phyloP scores from a whole-genome alignment of 1,139 yeast genomes.

The Debaryomycetaceae sp. region DNA sequence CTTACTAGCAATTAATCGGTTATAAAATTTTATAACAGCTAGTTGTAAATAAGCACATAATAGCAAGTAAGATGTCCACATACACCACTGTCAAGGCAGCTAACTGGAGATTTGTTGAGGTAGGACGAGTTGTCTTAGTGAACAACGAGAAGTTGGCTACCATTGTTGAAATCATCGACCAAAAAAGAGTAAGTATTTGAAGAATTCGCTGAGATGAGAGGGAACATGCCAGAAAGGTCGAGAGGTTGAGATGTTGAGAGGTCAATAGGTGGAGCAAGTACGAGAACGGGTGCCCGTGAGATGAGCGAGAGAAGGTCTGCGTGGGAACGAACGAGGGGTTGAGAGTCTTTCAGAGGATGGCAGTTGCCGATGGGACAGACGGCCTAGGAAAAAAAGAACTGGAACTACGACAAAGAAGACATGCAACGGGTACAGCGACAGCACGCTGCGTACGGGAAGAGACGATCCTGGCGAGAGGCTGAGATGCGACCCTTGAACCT shows the following conservation, averaged over 20 bases:
- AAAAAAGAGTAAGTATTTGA: constrained; percentile 81
- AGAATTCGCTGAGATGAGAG: neutral
- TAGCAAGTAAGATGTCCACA: constrained; percentile 28
- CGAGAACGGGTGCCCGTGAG: neutral
- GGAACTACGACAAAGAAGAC: too few species aligned
- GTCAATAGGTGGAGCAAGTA: neutral
- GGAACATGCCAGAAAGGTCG: neutral
- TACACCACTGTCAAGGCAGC: constrained; percentile 84
- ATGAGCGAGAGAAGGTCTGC: too few species aligned
- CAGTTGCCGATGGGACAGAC: too few species aligned
- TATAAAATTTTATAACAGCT: constrained; percentile 6
- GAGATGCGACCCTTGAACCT: too few species aligned
- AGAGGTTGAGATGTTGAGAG: neutral
- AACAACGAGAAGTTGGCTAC: constrained; percentile 83
- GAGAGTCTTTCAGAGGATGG: too few species aligned
- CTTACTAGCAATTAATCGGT: constrained; percentile 4
- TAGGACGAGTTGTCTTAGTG: constrained; percentile 97
- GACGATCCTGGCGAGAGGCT: too few species aligned
- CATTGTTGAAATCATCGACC: constrained; percentile 97
- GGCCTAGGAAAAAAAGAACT: too few species aligned
- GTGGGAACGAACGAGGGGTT: too few species aligned
- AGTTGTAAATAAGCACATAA: constrained; percentile 8
- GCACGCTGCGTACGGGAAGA: too few species aligned
- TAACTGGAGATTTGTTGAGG: constrained; percentile 99
- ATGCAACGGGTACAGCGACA: too few species aligned